These are phyloP conservation scores for Beauveria caledonica DNA, from an alignment of 2,329 filamentous ascomycete genomes.

Conservation along the genomic window DNA sequence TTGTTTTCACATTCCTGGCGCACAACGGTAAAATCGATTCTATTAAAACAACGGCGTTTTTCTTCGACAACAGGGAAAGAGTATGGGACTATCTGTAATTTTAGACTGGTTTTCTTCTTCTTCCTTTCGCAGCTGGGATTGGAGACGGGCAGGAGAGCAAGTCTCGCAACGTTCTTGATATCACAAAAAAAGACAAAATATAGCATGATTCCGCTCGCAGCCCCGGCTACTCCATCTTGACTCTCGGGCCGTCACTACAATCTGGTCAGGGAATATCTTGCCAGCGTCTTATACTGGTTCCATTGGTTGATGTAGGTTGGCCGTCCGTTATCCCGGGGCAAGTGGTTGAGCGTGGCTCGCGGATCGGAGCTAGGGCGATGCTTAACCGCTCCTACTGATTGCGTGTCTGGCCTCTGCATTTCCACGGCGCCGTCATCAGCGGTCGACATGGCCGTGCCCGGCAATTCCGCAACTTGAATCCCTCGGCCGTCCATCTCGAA, in stretches of 20 bases:
- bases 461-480: conserved; percentile 25
- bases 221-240: background rate
- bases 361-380: conserved; percentile 20
- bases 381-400: background rate
- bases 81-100: background rate
- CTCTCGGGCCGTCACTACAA: background rate
- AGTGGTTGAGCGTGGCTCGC: conserved; percentile 26
- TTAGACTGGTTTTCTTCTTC: background rate
- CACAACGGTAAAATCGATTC: conserved; percentile 19
- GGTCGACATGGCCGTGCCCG: conserved; percentile 18
- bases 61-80: conserved; percentile 5
- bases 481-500: conserved; percentile 31
- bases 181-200: background rate
- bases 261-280: background rate
- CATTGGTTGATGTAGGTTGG: conserved; percentile 29
- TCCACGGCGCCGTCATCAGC: background rate
- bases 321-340: conserved; percentile 21
- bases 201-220: background rate
- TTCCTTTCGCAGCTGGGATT: background rate
- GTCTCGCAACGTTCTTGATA: background rate
- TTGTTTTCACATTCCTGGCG: conserved; percentile 22
- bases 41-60: conserved; percentile 14
- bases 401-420: background rate
- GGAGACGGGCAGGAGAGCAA: background rate
- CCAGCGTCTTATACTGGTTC: conserved; percentile 24